phyloP scores from a whole-genome alignment of 192 early-diverging fungal species.

The Entomortierella parvispora region DNA sequence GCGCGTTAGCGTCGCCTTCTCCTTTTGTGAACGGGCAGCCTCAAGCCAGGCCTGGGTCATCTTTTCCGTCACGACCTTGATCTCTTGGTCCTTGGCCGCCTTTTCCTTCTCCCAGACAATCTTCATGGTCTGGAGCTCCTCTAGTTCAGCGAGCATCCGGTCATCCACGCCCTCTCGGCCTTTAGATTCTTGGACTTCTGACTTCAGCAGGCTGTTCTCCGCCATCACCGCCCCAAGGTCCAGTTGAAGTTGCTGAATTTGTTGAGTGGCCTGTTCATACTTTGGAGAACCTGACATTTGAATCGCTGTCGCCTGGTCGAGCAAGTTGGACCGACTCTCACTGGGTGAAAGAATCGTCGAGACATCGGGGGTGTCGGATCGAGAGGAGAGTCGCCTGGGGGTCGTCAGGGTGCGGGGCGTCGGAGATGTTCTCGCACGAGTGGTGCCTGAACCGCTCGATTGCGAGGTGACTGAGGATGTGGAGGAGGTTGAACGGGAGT shows the following conservation, averaged over 20 bases:
- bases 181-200: constrained; percentile 57
- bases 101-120: constrained; percentile 47
- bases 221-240: constrained; percentile 76
- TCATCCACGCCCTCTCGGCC: constrained; percentile 21
- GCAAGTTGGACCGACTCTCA: constrained; percentile 30
- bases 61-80: constrained; percentile 43
- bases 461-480: constrained; percentile 46
- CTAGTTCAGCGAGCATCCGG: constrained; percentile 40
- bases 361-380: constrained; percentile 37
- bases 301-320: constrained; percentile 35
- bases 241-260: constrained; percentile 68
- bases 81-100: constrained; percentile 49
- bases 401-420: constrained; percentile 31
- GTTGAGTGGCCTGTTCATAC: constrained; percentile 29
- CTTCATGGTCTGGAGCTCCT: constrained; percentile 40
- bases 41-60: constrained; percentile 53
- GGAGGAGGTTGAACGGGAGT: constrained; percentile 40
- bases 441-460: constrained; percentile 23
- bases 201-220: constrained; percentile 74
- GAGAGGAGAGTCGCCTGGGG: constrained; percentile 31
- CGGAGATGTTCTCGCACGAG: constrained; percentile 27
- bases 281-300: constrained; percentile 23
- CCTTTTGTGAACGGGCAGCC: constrained; percentile 48
- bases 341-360: constrained; percentile 19
- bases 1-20: constrained; percentile 30